A percentile compares a stretch with the other conserved stretches of the same genome.
These are phyloP conservation scores for Oryza nivara DNA, from an alignment of 176 grass and related monocot genomes.

Conservation along the genomic window DNA sequence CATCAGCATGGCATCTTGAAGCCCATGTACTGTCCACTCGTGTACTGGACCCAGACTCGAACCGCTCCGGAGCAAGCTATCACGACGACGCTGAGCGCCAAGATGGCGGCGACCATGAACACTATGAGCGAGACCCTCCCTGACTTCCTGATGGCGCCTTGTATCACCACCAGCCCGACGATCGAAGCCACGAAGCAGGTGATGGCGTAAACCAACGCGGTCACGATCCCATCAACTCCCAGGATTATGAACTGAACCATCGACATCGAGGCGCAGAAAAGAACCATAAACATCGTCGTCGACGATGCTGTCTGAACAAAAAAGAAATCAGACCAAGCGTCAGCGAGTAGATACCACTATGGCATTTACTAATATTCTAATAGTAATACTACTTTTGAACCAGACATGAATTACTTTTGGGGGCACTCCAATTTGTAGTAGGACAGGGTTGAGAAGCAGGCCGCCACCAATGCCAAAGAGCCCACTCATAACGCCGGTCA, in stretches of 20 bases:
- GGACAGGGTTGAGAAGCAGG: constrained; percentile 67
- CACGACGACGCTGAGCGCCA: constrained; percentile 46
- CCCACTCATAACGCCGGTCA: constrained; percentile 64
- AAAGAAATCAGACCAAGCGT: neutral
- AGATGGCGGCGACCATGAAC: constrained; percentile 42
- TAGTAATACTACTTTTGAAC: neutral
- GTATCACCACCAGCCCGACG: constrained; percentile 37
- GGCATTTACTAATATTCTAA: too few relatives aligned
- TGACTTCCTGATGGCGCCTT: constrained; percentile 39
- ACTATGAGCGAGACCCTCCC: constrained; percentile 54
- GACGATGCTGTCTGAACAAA: constrained; percentile 33
- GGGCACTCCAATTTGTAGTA: constrained; percentile 67
- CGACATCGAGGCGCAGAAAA: constrained; percentile 67
- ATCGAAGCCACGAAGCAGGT: constrained; percentile 53
- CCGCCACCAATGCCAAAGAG: constrained; percentile 76
- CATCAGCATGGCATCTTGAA: constrained; percentile 51
- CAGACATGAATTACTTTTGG: constrained; percentile 42
- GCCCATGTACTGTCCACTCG: constrained; percentile 49
- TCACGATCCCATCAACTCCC: constrained; percentile 31
- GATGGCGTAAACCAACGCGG: constrained; percentile 30
- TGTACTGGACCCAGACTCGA: constrained; percentile 49
- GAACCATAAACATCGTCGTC: constrained; percentile 50
- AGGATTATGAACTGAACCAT: constrained; percentile 70
- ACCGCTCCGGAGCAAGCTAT: constrained; percentile 50
- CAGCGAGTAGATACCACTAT: neutral